Conservation (phyloP, 2,329 filamentous ascomycete species). For the Kalaharituber pfeilii region DNA sequence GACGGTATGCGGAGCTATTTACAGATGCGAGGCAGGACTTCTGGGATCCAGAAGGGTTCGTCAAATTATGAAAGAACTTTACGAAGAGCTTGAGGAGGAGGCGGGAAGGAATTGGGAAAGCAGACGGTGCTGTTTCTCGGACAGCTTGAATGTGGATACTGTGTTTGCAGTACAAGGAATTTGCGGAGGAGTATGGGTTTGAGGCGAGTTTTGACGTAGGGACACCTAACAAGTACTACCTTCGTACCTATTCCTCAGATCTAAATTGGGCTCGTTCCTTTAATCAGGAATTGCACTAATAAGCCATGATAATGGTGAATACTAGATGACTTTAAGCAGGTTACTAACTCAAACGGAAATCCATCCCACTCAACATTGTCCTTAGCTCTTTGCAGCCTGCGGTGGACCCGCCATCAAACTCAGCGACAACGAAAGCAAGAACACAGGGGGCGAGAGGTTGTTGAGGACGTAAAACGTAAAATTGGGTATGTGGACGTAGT, state of each 20-base stretch:
- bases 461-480: conserved; percentile 65
- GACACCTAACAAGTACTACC: conserved; percentile 63
- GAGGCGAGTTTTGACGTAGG: conserved; percentile 82
- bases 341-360: conserved; percentile 54
- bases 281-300: no score
- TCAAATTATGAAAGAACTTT: conserved; percentile 68
- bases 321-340: conserved; percentile 61
- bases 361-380: conserved; percentile 84
- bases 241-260: background rate
- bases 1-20: conserved; percentile 61
- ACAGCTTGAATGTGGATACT: conserved; percentile 82
- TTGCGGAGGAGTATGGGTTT: conserved; percentile 65
- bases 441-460: conserved; percentile 71
- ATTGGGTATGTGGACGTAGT: conserved; percentile 23
- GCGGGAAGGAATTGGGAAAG: conserved; percentile 33
- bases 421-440: conserved; percentile 81
- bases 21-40: conserved; percentile 78
- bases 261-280: background rate
- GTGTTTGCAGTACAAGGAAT: conserved; percentile 75
- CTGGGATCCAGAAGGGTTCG: conserved; percentile 64
- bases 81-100: conserved; percentile 34
- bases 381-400: conserved; percentile 75
- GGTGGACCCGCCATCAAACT: conserved; percentile 81
- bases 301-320: no score
- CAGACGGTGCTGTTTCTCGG: conserved; percentile 92